These are phyloP conservation scores for Keithomyces neogunnii DNA, from an alignment of 2,329 filamentous ascomycete species.

Conservation along the genomic window DNA sequence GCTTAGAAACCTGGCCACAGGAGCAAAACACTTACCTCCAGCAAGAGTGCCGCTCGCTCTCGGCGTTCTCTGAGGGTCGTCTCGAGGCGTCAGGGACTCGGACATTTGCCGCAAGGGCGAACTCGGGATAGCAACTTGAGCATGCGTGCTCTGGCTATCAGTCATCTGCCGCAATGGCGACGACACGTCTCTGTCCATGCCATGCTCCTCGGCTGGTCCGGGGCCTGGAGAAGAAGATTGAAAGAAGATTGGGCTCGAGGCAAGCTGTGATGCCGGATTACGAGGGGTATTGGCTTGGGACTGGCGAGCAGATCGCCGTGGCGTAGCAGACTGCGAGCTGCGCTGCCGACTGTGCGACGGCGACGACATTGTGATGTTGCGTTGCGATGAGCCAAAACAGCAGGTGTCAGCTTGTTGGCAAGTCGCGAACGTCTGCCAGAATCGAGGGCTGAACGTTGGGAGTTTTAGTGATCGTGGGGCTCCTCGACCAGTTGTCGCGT, in stretches of 20 bases:
- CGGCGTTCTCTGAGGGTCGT: slow-evolving; percentile 58
- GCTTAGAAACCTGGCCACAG: neutral
- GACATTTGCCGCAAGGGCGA: slow-evolving; percentile 53
- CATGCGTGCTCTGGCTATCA: slow-evolving; percentile 43
- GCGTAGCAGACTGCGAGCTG: slow-evolving; percentile 42
- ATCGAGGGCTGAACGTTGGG: no score
- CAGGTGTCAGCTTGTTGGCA: neutral
- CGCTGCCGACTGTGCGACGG: slow-evolving; percentile 38
- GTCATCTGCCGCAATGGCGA: slow-evolving; percentile 50
- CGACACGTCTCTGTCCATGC: slow-evolving; percentile 31
- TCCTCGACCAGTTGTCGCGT: no score
- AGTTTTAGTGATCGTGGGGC: no score
- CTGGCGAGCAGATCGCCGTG: slow-evolving; percentile 33
- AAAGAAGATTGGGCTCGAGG: slow-evolving; percentile 78
- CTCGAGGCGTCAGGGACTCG: slow-evolving; percentile 42
- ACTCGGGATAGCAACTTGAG: slow-evolving; percentile 36
- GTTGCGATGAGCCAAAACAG: neutral
- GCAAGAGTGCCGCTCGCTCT: slow-evolving; percentile 52
- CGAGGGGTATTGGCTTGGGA: slow-evolving; percentile 32
- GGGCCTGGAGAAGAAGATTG: slow-evolving; percentile 36
- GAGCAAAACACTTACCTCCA: slow-evolving; percentile 46
- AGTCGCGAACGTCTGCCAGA: neutral
- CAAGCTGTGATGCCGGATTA: slow-evolving; percentile 42
- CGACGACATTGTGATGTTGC: slow-evolving; percentile 29
- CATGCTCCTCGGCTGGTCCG: slow-evolving; percentile 17